Conservation (phyloP, 768 basidiomycete species). For the Agaricus blazei region DNA sequence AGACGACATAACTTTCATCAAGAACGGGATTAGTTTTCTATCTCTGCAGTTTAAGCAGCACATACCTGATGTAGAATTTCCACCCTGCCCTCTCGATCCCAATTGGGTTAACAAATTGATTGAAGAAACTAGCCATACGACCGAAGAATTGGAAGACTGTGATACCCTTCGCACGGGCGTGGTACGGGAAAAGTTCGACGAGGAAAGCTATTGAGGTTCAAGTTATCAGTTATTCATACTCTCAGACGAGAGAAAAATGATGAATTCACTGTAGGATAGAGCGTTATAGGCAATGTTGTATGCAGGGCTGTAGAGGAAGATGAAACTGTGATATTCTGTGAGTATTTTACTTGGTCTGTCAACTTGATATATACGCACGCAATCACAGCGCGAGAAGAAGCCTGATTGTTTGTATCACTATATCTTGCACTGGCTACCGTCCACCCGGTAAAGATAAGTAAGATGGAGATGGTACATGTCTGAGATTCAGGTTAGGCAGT, state of each 20-base stretch:
- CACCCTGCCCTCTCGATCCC: constrained; percentile 52
- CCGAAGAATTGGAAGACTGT: constrained; percentile 56
- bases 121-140: constrained; percentile 54
- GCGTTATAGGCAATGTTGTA: constrained; percentile 57
- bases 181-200: constrained; percentile 66
- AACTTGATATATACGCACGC: constrained; percentile 25
- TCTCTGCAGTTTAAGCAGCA: neutral
- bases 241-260: neutral
- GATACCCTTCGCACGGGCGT: constrained; percentile 57
- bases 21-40: neutral
- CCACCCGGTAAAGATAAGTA: constrained; percentile 47
- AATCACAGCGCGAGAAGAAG: constrained; percentile 44
- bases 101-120: constrained; percentile 63
- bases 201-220: constrained; percentile 39
- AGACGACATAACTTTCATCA: constrained; percentile 36
- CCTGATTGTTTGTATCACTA: constrained; percentile 32
- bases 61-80: constrained; percentile 52
- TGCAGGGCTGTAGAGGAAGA: constrained; percentile 50
- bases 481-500: constrained; percentile 10
- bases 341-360: neutral
- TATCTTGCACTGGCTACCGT: constrained; percentile 50
- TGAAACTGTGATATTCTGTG: constrained; percentile 31
- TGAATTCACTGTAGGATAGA: constrained; percentile 42
- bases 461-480: constrained; percentile 42
- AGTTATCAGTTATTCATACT: neutral